Conservation (phyloP, 2,329 filamentous ascomycete genomes). For the Paraphaeosphaeria sporulosa region DNA sequence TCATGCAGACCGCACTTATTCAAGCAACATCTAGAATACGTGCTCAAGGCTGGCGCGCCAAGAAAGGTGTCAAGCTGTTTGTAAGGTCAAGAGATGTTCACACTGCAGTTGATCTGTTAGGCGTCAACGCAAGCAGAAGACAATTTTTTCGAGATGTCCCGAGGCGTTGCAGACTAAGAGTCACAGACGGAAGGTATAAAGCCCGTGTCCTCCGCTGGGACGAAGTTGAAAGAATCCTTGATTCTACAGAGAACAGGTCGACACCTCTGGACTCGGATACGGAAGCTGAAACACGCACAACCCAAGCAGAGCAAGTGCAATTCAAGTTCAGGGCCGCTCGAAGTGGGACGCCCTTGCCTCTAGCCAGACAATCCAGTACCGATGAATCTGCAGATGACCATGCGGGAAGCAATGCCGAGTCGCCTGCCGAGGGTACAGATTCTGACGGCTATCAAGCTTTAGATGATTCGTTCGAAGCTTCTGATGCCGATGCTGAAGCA, state of each 20-base stretch:
- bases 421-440: slow-evolving; percentile 6
- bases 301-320: slow-evolving; percentile 21
- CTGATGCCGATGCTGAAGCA: neutral
- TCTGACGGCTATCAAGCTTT: slow-evolving; percentile 6
- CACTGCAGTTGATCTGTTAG: slow-evolving; percentile 63
- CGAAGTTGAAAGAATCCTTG: slow-evolving; percentile 43
- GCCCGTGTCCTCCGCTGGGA: slow-evolving; percentile 47
- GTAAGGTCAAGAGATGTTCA: slow-evolving; percentile 60
- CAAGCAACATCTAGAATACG: slow-evolving; percentile 74
- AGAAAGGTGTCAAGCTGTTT: slow-evolving; percentile 39
- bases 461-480: slow-evolving; percentile 4
- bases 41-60: slow-evolving; percentile 49
- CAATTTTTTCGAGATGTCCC: slow-evolving; percentile 62
- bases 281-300: slow-evolving; percentile 16
- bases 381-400: slow-evolving; percentile 17
- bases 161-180: slow-evolving; percentile 60
- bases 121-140: slow-evolving; percentile 55
- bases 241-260: slow-evolving; percentile 11
- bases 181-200: slow-evolving; percentile 52
- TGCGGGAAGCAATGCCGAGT: slow-evolving; percentile 6
- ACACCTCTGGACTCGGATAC: slow-evolving; percentile 44
- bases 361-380: slow-evolving; percentile 20
- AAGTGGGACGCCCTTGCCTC: slow-evolving; percentile 39
- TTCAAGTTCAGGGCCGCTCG: slow-evolving; percentile 33
- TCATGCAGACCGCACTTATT: slow-evolving; percentile 74